phyloP scores from a whole-genome alignment of 2,329 filamentous ascomycete genomes.

The Passalora sequoiae region DNA sequence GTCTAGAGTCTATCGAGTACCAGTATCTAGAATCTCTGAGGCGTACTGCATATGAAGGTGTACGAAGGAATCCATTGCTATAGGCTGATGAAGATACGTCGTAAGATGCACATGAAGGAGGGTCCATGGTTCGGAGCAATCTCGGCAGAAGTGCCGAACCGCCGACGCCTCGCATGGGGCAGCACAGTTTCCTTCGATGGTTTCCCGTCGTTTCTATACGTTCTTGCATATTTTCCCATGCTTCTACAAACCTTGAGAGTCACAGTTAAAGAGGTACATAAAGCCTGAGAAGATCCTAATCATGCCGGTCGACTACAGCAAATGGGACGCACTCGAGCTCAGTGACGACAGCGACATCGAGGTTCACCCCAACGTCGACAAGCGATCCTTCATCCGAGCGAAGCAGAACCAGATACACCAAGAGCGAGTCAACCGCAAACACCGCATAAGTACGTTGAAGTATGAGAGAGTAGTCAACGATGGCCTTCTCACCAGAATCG shows the following conservation, averaged over 20 bases:
- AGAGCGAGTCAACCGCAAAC: conserved; percentile 76
- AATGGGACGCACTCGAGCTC: conserved; percentile 87
- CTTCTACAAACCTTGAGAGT: no score
- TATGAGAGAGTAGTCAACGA: conserved; percentile 94
- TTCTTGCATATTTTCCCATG: no score
- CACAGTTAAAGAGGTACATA: neutral
- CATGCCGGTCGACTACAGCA: conserved; percentile 65
- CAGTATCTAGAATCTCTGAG: no score
- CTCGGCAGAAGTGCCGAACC: neutral
- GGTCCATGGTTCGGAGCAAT: no score
- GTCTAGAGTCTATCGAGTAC: no score
- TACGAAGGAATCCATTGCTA: no score
- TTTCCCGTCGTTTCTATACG: neutral
- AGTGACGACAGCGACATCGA: conserved; percentile 98
- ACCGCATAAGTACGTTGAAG: conserved; percentile 84
- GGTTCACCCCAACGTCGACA: conserved; percentile 98
- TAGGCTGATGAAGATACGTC: no score
- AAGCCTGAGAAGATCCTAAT: neutral
- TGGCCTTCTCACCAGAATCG: conserved; percentile 78
- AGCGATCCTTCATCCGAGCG: conserved; percentile 94
- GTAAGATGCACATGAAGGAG: no score
- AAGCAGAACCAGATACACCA: conserved; percentile 97
- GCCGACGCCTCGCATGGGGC: neutral
- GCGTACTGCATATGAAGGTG: no score
- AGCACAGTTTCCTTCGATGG: neutral